A percentile compares a stretch with the other conserved stretches of the same genome.
These are phyloP conservation scores for Cucumis melo DNA, from an alignment of 306 rosid species.

Conservation along the genomic window DNA sequence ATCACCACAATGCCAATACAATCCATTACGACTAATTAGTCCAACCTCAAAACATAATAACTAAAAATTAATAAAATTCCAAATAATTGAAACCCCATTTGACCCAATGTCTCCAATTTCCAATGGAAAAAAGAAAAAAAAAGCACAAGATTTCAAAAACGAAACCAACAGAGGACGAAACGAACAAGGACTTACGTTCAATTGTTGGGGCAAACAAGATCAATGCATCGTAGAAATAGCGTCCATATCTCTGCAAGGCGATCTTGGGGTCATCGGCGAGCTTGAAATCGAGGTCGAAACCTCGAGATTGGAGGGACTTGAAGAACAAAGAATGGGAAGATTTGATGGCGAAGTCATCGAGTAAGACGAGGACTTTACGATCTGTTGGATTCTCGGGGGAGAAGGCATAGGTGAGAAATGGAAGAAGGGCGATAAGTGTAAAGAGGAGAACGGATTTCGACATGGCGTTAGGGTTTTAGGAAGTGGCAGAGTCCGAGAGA, in stretches of 20 bases:
- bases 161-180: not conserved
- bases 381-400: slow-evolving; percentile 56
- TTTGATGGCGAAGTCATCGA: slow-evolving; percentile 75
- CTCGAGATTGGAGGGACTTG: slow-evolving; percentile 75
- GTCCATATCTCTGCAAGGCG: slow-evolving; percentile 70
- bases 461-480: slow-evolving; percentile 32
- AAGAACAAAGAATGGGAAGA: slow-evolving; percentile 82
- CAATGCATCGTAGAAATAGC: slow-evolving; percentile 68
- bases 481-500: not conserved
- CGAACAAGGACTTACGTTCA: slow-evolving; percentile 41
- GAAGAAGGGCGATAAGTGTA: slow-evolving; percentile 38
- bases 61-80: not conserved
- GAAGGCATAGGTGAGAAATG: slow-evolving; percentile 52
- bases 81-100: not conserved
- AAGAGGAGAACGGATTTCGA: slow-evolving; percentile 46
- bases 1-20: not conserved
- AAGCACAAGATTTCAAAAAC: not conserved
- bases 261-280: slow-evolving; percentile 88
- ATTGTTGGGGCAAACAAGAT: slow-evolving; percentile 68
- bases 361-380: slow-evolving; percentile 68
- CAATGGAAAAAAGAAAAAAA: not conserved
- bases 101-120: not conserved
- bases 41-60: not conserved
- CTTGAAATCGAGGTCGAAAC: slow-evolving; percentile 83
- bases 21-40: not conserved